Conservation (phyloP, 1,284 basidiomycete species). For the Trichosporon sp. region DNA sequence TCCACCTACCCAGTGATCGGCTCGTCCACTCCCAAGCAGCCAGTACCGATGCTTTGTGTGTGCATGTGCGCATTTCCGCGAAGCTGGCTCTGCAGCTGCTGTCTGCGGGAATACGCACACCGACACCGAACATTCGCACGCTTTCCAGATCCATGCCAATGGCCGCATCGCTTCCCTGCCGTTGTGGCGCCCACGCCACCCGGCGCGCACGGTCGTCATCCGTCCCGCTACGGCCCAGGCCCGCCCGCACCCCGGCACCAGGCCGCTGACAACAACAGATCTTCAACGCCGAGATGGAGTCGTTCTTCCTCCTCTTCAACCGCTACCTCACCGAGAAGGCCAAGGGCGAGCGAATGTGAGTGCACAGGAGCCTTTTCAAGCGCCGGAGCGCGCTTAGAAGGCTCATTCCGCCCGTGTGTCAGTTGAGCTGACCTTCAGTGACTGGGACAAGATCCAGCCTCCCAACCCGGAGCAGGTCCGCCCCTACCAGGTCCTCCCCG, state of each 20-base stretch:
- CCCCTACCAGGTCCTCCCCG: conserved; percentile 69
- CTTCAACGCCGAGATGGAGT: conserved; percentile 97
- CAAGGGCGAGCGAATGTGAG: conserved; percentile 88
- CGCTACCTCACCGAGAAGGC: conserved; percentile 94
- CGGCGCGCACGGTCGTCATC: not conserved
- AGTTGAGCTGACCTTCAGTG: conserved; percentile 55
- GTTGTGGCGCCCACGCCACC: not conserved
- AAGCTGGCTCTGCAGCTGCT: too few species aligned
- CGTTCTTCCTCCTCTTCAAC: conserved; percentile 98
- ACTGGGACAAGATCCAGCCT: conserved; percentile 96
- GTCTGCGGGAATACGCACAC: too few species aligned
- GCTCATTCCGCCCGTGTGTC: too few species aligned
- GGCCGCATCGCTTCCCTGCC: not conserved
- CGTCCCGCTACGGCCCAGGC: not conserved
- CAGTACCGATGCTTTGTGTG: too few species aligned
- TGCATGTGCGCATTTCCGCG: too few species aligned
- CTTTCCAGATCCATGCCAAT: too few species aligned
- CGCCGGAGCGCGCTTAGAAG: too few species aligned
- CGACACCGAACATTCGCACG: too few species aligned
- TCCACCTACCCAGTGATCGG: too few species aligned
- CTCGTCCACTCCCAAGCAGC: too few species aligned
- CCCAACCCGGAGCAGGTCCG: conserved; percentile 90
- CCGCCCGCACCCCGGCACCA: not conserved
- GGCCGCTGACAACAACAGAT: conserved; percentile 55
- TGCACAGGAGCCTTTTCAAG: too few species aligned